Conservation (phyloP, 768 basidiomycete species). For the Serendipita indica region DNA sequence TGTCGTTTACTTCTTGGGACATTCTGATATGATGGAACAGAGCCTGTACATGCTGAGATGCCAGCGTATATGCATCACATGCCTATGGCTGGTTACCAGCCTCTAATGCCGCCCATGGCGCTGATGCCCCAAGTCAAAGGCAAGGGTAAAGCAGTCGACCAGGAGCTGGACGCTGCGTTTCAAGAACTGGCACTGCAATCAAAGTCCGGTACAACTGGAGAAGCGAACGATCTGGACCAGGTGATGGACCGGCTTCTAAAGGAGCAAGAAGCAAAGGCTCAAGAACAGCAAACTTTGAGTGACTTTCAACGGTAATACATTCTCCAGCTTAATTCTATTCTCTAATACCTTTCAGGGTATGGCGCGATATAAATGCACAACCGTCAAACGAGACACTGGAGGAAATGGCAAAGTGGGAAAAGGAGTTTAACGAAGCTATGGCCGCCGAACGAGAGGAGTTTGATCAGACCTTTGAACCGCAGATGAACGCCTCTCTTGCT, state of each 20-base stretch:
- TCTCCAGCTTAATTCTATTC: neutral
- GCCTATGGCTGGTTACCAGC: too few species aligned
- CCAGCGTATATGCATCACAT: neutral
- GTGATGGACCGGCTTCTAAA: conserved; percentile 14
- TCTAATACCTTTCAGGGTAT: conserved; percentile 31
- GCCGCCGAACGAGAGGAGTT: conserved; percentile 44
- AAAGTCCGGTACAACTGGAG: conserved; percentile 10
- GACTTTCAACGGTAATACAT: conserved; percentile 36
- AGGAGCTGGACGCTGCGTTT: conserved; percentile 28
- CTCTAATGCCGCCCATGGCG: conserved; percentile 10
- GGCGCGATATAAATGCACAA: conserved; percentile 23
- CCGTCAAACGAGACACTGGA: conserved; percentile 17
- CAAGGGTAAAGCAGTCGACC: conserved; percentile 57
- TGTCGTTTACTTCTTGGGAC: too few species aligned
- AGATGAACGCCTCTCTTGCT: conserved; percentile 50
- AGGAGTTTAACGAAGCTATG: conserved; percentile 71
- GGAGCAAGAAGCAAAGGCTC: conserved; percentile 14
- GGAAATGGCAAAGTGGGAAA: conserved; percentile 71
- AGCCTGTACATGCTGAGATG: neutral
- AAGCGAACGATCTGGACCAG: conserved; percentile 19
- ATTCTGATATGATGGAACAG: neutral
- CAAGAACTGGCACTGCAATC: conserved; percentile 23
- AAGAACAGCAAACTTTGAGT: conserved; percentile 23
- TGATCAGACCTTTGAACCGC: conserved; percentile 41
- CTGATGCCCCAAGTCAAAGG: conserved; percentile 49